phyloP scores from a whole-genome alignment of 257 asterid species.

The Coffea eugenioides region DNA sequence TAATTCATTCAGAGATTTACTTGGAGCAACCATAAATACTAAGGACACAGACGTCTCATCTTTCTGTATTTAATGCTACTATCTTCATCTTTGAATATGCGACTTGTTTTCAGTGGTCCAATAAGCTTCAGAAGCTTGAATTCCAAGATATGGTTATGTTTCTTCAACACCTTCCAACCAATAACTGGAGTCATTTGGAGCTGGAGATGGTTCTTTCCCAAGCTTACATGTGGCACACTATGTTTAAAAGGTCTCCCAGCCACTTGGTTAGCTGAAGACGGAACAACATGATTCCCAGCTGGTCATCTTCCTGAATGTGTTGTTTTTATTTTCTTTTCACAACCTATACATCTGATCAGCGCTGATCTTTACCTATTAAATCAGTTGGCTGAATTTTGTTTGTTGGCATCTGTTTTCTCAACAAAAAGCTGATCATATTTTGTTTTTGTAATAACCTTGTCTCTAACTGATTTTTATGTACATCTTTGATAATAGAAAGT shows the following conservation, averaged over 20 bases:
- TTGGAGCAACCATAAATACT: not conserved
- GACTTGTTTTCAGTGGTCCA: constrained; percentile 69
- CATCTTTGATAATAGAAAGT: not conserved
- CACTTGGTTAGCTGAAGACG: constrained; percentile 70
- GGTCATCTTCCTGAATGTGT: not conserved
- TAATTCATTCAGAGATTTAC: not conserved
- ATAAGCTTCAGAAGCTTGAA: constrained; percentile 73
- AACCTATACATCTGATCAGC: not conserved
- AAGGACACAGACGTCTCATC: not conserved
- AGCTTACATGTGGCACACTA: constrained; percentile 97
- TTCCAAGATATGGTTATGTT: constrained; percentile 99
- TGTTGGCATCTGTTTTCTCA: not conserved
- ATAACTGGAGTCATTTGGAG: constrained; percentile 70
- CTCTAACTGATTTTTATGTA: not conserved
- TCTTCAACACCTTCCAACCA: constrained; percentile 92
- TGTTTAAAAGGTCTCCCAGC: constrained; percentile 89
- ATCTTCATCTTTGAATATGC: not conserved
- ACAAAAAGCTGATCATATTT: not conserved
- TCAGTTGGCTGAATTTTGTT: constrained; percentile 5
- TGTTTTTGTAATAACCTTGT: not conserved
- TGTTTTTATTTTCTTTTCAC: not conserved
- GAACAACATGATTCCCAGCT: not conserved
- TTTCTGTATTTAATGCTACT: not conserved
- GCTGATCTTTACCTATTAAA: constrained; percentile 1
- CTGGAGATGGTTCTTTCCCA: constrained; percentile 90